A percentile compares a stretch with the other conserved stretches of the same genome.
phyloP scores from a whole-genome alignment of 345 rosid genomes.

The Camelina neglecta region DNA sequence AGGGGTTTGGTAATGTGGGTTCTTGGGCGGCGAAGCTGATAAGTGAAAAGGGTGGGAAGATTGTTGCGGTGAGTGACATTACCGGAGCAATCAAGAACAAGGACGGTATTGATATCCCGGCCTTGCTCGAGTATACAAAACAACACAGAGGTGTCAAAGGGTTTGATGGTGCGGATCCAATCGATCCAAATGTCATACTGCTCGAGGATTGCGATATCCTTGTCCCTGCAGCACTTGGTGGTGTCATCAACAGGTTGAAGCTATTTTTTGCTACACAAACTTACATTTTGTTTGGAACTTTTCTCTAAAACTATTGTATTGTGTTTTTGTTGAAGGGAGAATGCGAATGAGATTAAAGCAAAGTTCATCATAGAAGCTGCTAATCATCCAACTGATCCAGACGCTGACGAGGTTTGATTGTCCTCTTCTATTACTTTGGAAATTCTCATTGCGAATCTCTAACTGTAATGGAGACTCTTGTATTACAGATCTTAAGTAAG shows the following conservation, averaged over 20 bases:
- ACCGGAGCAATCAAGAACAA: constrained; percentile 89
- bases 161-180: constrained; percentile 62
- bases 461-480: constrained; percentile 28
- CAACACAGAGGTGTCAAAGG: constrained; percentile 82
- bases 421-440: background rate
- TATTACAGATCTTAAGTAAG: constrained; percentile 72
- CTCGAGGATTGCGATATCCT: constrained; percentile 90
- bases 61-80: constrained; percentile 87
- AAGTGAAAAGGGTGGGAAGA: constrained; percentile 74
- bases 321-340: constrained; percentile 59
- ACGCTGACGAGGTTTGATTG: constrained; percentile 77
- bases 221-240: constrained; percentile 97
- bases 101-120: constrained; percentile 75
- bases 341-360: constrained; percentile 86
- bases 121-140: constrained; percentile 65
- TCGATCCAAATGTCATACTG: constrained; percentile 66
- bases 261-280: constrained; percentile 19
- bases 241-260: constrained; percentile 85
- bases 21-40: constrained; percentile 98
- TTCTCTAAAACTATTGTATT: background rate
- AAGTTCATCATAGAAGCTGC: constrained; percentile 93
- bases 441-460: constrained; percentile 3
- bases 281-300: background rate
- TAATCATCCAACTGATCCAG: constrained; percentile 96
- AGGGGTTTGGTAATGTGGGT: constrained; percentile 99